Percentiles rank a stretch among this genome's conserved stretches.
These are phyloP conservation scores for Chlamydomonas sp. DNA, from an alignment of 139 green algal species.

Conservation along the genomic window DNA sequence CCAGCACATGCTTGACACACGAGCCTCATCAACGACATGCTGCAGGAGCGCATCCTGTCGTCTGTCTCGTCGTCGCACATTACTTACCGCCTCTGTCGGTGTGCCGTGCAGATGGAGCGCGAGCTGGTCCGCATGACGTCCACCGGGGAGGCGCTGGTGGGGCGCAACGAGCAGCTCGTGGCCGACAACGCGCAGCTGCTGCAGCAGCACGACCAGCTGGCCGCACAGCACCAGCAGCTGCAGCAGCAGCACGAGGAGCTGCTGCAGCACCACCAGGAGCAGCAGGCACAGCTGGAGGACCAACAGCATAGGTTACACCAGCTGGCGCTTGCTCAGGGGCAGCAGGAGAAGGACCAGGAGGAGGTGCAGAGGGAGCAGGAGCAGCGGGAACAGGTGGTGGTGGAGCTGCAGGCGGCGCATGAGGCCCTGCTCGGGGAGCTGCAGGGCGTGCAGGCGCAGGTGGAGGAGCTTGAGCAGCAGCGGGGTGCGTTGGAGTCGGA, in stretches of 20 bases:
- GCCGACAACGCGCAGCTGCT: not conserved
- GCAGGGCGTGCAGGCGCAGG: not conserved
- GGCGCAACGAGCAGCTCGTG: not conserved
- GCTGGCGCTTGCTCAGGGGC: not conserved
- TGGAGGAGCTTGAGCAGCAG: not conserved
- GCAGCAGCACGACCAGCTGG: not conserved
- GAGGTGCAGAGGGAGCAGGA: not conserved
- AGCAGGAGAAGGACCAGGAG: not conserved
- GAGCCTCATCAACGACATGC: no score
- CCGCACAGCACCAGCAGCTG: not conserved
- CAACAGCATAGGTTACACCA: no score
- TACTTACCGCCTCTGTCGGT: no score
- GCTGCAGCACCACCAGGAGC: slow-evolving; percentile 1
- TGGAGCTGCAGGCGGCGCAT: not conserved
- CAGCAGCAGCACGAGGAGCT: not conserved
- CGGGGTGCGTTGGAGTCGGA: not conserved
- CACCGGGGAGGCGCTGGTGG: slow-evolving; percentile 5
- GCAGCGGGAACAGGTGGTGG: not conserved
- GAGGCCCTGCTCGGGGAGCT: not conserved
- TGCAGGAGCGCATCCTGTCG: no score
- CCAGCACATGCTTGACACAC: no score
- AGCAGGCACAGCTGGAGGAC: not conserved
- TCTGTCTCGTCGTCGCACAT: no score
- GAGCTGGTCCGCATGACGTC: slow-evolving; percentile 10
- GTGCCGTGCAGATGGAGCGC: not conserved